Evolutionary conservation across 306 rosid species (phyloP).

Genomic region (Citrullus mucosospermus): DNA sequence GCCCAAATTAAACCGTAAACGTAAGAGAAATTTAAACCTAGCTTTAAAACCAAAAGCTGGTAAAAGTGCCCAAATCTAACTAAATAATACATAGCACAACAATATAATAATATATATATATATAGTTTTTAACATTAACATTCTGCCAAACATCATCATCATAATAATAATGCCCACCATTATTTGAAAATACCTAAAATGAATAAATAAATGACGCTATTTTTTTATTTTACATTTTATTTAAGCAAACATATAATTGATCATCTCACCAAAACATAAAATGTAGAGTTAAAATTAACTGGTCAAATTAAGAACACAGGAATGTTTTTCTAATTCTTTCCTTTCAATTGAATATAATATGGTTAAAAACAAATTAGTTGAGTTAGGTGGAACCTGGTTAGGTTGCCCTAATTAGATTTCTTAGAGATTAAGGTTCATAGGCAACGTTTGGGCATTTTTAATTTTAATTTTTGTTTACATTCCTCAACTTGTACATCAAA

Average conservation of each 20-base stretch:
- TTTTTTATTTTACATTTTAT: too few species aligned
- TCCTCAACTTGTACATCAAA: not conserved
- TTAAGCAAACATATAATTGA: not conserved
- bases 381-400: not conserved
- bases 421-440: not conserved
- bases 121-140: too few species aligned
- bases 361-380: not conserved
- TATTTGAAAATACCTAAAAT: too few species aligned
- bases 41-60: not conserved
- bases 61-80: not conserved
- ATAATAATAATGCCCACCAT: too few species aligned
- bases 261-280: not conserved
- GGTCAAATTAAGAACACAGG: not conserved
- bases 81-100: not conserved
- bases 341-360: not conserved
- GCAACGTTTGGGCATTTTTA: not conserved
- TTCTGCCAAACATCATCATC: too few species aligned
- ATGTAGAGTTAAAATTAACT: not conserved
- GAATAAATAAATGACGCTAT: too few species aligned
- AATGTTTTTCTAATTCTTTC: not conserved
- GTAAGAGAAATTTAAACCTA: not conserved
- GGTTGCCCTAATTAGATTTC: not conserved
- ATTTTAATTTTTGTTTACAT: not conserved
- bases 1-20: not conserved
- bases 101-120: too few species aligned